These are phyloP conservation scores for Solanum verrucosum DNA, from an alignment of 257 asterid species.

Conservation along the genomic window DNA sequence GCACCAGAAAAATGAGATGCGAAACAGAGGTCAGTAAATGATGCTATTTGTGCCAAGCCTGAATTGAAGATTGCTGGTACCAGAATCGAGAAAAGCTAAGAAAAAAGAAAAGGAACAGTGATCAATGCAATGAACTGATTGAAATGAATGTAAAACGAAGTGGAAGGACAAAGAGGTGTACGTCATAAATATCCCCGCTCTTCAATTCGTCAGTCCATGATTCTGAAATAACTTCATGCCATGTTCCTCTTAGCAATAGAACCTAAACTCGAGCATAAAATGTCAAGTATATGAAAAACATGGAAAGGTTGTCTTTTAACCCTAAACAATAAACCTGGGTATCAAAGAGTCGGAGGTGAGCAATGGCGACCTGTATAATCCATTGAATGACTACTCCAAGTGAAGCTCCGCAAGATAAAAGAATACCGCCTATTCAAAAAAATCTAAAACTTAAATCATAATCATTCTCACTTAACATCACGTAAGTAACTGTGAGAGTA, in stretches of 20 bases:
- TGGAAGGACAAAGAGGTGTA: background rate
- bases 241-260: slow-evolving; percentile 12
- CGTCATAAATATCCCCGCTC: slow-evolving; percentile 24
- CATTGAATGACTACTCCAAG: slow-evolving; percentile 32
- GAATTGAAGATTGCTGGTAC: slow-evolving; percentile 37
- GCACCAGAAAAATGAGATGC: slow-evolving; percentile 40
- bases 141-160: background rate
- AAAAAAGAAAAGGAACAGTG: background rate
- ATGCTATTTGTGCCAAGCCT: slow-evolving; percentile 37
- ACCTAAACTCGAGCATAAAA: slow-evolving; percentile 10
- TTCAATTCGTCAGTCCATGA: slow-evolving; percentile 12
- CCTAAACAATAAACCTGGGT: background rate
- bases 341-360: background rate
- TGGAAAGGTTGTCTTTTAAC: background rate
- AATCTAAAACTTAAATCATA: background rate
- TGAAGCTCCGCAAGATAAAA: slow-evolving; percentile 26
- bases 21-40: slow-evolving; percentile 37
- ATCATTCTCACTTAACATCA: background rate
- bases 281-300: background rate
- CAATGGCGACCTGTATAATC: slow-evolving; percentile 23
- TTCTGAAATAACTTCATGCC: slow-evolving; percentile 16
- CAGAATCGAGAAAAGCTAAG: slow-evolving; percentile 32
- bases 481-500: background rate
- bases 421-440: slow-evolving; percentile 19
- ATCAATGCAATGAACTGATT: slow-evolving; percentile 2